phyloP scores from a whole-genome alignment of 495 filamentous ascomycete species.

The Penicillium egyptiacum region DNA sequence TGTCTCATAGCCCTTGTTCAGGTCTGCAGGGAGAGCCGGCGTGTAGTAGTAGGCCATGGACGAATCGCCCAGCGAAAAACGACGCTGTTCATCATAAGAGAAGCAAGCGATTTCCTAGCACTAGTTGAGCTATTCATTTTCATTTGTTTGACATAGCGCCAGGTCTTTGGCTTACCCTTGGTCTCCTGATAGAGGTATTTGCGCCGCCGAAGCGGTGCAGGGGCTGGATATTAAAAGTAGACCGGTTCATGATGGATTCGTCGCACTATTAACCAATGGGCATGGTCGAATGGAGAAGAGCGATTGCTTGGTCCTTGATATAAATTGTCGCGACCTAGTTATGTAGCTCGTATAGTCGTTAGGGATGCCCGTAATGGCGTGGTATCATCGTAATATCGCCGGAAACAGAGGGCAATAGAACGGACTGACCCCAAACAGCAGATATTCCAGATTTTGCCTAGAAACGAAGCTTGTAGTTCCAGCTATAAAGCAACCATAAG shows the following conservation, averaged over 20 bases:
- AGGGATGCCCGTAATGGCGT: not conserved
- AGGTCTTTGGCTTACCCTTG: slow-evolving; percentile 51
- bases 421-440: not conserved
- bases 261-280: not conserved
- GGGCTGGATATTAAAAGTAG: slow-evolving; percentile 62
- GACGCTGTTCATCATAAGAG: slow-evolving; percentile 81
- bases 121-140: not conserved
- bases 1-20: slow-evolving; percentile 76
- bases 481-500: not conserved
- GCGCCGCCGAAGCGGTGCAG: slow-evolving; percentile 58
- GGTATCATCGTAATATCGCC: slow-evolving; percentile 1
- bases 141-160: not conserved
- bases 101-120: slow-evolving; percentile 81
- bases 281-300: not conserved
- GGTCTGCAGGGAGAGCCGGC: slow-evolving; percentile 64
- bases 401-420: not conserved
- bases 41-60: slow-evolving; percentile 88
- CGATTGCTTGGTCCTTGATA: not conserved
- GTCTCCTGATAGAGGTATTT: slow-evolving; percentile 64
- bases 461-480: not conserved
- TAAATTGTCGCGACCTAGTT: slow-evolving; percentile 1
- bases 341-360: not conserved
- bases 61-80: slow-evolving; percentile 71
- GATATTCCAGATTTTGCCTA: not conserved
- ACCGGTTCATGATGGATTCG: slow-evolving; percentile 32